Evolutionary conservation across 345 rosid species (phyloP).

Genomic region (Eutrema japonicum): DNA sequence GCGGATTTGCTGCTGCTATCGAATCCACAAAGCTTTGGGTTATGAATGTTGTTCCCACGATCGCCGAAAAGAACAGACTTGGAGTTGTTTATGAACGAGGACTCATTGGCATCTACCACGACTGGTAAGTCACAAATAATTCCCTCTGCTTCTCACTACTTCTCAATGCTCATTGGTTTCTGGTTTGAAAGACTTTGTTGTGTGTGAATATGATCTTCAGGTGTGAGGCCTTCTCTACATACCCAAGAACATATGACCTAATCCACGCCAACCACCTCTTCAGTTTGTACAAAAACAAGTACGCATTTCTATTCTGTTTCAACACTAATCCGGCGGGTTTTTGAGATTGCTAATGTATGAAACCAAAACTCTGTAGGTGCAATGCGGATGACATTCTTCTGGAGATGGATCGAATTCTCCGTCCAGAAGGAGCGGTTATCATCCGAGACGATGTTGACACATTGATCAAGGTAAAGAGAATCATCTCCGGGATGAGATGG

Average conservation of each 20-base stretch:
- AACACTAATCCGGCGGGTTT: not conserved
- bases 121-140: slow-evolving; percentile 59
- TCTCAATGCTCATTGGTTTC: not conserved
- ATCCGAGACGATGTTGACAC: slow-evolving; percentile 87
- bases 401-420: slow-evolving; percentile 96
- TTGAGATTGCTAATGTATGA: slow-evolving; percentile 16
- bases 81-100: slow-evolving; percentile 91
- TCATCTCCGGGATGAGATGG: slow-evolving; percentile 91
- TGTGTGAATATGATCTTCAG: slow-evolving; percentile 50
- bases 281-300: slow-evolving; percentile 88
- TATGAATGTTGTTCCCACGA: slow-evolving; percentile 96
- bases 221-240: slow-evolving; percentile 99
- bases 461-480: slow-evolving; percentile 77
- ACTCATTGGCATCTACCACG: slow-evolving; percentile 94
- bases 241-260: slow-evolving; percentile 95
- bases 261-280: slow-evolving; percentile 87
- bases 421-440: slow-evolving; percentile 97
- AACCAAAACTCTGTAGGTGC: slow-evolving; percentile 56
- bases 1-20: slow-evolving; percentile 93
- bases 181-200: not conserved
- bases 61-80: slow-evolving; percentile 74
- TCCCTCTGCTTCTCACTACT: not conserved
- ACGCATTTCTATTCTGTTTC: slow-evolving; percentile 42
- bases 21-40: slow-evolving; percentile 82
- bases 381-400: slow-evolving; percentile 81